Conservation (phyloP, 805 yeast species). For the Tetrapisispora namnaoensis region DNA sequence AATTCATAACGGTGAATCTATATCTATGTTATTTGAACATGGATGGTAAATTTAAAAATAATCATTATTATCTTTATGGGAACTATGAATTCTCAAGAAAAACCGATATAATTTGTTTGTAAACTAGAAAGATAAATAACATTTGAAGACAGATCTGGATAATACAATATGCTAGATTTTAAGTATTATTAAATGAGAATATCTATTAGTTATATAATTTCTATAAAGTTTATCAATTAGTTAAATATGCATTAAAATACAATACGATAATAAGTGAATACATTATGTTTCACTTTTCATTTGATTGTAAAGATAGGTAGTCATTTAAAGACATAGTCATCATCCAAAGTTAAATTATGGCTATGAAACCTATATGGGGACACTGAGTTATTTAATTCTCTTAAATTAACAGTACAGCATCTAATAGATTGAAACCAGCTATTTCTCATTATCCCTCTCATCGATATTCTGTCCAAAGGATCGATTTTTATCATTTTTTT, state of each 20-base stretch:
- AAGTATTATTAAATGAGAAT: background rate
- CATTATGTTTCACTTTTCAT: too few relatives aligned
- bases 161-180: background rate
- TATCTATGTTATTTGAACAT: slow-evolving; percentile 85
- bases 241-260: background rate
- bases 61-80: background rate
- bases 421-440: slow-evolving; percentile 51
- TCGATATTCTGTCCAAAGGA: slow-evolving; percentile 46
- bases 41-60: slow-evolving; percentile 31
- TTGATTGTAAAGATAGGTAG: background rate
- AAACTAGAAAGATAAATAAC: too few relatives aligned
- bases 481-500: slow-evolving; percentile 55
- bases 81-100: background rate
- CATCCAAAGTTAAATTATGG: slow-evolving; percentile 41
- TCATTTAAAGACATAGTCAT: background rate
- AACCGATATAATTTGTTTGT: background rate
- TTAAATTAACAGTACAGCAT: slow-evolving; percentile 35
- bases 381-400: slow-evolving; percentile 5
- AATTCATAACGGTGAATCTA: slow-evolving; percentile 94
- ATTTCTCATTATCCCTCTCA: slow-evolving; percentile 47
- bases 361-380: slow-evolving; percentile 30
- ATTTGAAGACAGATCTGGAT: background rate
- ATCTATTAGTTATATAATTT: background rate
- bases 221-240: background rate
- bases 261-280: background rate